These are phyloP conservation scores for Lagenidium giganteum DNA, from an alignment of 352 stramenopile genomes.

Conservation along the genomic window DNA sequence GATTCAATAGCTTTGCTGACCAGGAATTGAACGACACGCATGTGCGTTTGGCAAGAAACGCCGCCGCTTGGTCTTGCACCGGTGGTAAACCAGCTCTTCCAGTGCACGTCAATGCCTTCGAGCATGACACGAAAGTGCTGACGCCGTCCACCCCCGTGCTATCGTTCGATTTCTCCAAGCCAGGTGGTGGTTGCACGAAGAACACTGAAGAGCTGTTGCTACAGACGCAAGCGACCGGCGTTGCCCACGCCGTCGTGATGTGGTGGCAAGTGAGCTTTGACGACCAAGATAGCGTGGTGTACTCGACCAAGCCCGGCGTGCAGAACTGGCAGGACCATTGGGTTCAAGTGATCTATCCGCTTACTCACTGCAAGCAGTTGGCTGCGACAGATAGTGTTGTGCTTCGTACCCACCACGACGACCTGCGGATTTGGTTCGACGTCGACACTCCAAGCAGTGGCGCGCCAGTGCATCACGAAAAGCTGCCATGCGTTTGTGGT, in stretches of 20 bases:
- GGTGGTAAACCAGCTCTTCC: slow-evolving; percentile 56
- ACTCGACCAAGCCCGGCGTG: slow-evolving; percentile 53
- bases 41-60: slow-evolving; percentile 46
- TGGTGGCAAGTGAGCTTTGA: slow-evolving; percentile 79
- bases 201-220: slow-evolving; percentile 36
- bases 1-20: slow-evolving; percentile 55
- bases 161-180: slow-evolving; percentile 61
- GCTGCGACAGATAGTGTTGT: slow-evolving; percentile 19
- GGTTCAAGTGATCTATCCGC: slow-evolving; percentile 73
- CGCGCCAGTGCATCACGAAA: slow-evolving; percentile 23
- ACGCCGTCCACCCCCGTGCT: slow-evolving; percentile 41
- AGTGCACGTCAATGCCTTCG: slow-evolving; percentile 50
- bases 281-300: slow-evolving; percentile 36
- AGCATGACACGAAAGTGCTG: slow-evolving; percentile 30
- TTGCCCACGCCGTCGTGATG: slow-evolving; percentile 68
- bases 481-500: slow-evolving; percentile 59
- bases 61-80: slow-evolving; percentile 51
- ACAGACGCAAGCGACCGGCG: slow-evolving; percentile 23
- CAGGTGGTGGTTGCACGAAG: slow-evolving; percentile 1
- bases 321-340: slow-evolving; percentile 86
- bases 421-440: slow-evolving; percentile 80
- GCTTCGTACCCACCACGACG: slow-evolving; percentile 59
- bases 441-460: slow-evolving; percentile 31
- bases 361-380: slow-evolving; percentile 27
- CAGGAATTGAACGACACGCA: slow-evolving; percentile 21